Conservation (phyloP, 2,329 filamentous ascomycete species). For the Pestalotiopsis fici region DNA sequence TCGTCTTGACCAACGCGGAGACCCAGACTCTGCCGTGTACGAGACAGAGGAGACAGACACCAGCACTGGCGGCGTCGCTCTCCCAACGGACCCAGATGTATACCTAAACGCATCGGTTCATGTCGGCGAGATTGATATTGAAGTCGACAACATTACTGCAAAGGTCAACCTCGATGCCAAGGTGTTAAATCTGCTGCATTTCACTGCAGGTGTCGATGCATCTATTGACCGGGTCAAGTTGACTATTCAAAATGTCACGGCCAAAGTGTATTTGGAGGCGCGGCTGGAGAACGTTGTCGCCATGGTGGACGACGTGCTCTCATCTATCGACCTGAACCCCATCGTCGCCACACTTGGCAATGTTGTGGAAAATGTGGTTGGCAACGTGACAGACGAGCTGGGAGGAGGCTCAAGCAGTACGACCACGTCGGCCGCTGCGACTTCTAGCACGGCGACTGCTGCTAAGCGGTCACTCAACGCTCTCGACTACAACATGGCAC, state of each 20-base stretch:
- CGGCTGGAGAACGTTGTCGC: conserved; percentile 59
- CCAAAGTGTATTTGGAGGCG: conserved; percentile 60
- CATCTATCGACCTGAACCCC: conserved; percentile 62
- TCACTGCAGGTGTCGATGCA: conserved; percentile 62
- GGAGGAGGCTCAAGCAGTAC: conserved; percentile 25
- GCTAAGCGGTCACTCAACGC: conserved; percentile 17
- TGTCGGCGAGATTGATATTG: conserved; percentile 59
- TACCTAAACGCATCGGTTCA: conserved; percentile 60
- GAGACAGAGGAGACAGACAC: conserved; percentile 58
- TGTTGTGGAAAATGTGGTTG: conserved; percentile 48
- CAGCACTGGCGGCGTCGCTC: conserved; percentile 44
- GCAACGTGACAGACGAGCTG: conserved; percentile 34
- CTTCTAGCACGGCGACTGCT: conserved; percentile 16
- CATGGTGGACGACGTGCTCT: conserved; percentile 60
- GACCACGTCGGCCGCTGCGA: conserved; percentile 16
- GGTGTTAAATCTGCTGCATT: conserved; percentile 57
- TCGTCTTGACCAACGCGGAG: conserved; percentile 49
- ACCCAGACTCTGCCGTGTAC: conserved; percentile 52
- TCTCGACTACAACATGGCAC: conserved; percentile 46
- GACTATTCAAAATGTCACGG: conserved; percentile 58
- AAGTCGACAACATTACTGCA: conserved; percentile 60
- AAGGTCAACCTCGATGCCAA: conserved; percentile 62
- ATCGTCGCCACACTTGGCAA: conserved; percentile 56
- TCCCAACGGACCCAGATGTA: conserved; percentile 54
- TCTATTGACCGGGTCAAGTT: conserved; percentile 58